These are phyloP conservation scores for Lasiodiplodia gonubiensis DNA, from an alignment of 2,329 filamentous ascomycete species.

Conservation along the genomic window DNA sequence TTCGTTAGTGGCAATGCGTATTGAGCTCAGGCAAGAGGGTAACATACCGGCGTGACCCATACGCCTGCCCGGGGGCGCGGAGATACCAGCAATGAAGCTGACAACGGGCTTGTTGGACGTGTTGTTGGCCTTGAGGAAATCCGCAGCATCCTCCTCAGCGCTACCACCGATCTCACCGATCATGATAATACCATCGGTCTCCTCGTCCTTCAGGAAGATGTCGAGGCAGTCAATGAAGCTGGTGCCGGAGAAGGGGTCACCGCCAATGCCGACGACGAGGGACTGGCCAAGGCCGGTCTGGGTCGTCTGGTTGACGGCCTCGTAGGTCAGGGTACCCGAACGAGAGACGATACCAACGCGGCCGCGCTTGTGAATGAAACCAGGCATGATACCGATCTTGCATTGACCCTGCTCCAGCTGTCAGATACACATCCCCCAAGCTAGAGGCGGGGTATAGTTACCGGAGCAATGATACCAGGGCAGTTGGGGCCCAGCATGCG, in stretches of 20 bases:
- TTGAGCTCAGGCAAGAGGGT: neutral
- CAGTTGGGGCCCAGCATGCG: constrained; percentile 97
- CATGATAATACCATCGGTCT: constrained; percentile 99
- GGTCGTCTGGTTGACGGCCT: constrained; percentile 99
- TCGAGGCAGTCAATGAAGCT: constrained; percentile 99
- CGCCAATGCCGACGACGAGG: constrained; percentile 96
- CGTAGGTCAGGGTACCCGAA: constrained; percentile 97
- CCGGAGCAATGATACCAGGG: constrained; percentile 89
- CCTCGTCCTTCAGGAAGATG: constrained; percentile 93
- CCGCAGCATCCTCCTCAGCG: constrained; percentile 96
- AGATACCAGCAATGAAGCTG: constrained; percentile 98
- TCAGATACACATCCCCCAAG: constrained; percentile 7
- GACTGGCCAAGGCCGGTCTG: constrained; percentile 96
- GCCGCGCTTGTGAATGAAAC: constrained; percentile 99
- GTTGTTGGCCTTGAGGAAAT: constrained; percentile 93
- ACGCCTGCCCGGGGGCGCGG: constrained; percentile 89
- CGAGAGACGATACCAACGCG: constrained; percentile 98
- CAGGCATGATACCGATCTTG: constrained; percentile 99
- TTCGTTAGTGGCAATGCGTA: neutral
- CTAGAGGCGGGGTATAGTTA: constrained; percentile 42
- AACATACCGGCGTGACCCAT: constrained; percentile 91
- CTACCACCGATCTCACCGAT: constrained; percentile 98
- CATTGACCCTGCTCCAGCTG: constrained; percentile 75
- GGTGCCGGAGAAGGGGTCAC: constrained; percentile 97
- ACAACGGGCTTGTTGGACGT: constrained; percentile 94